Base-by-base conservation (phyloP, 768 basidiomycete species). In the Naematelia aurantialba region DNA sequence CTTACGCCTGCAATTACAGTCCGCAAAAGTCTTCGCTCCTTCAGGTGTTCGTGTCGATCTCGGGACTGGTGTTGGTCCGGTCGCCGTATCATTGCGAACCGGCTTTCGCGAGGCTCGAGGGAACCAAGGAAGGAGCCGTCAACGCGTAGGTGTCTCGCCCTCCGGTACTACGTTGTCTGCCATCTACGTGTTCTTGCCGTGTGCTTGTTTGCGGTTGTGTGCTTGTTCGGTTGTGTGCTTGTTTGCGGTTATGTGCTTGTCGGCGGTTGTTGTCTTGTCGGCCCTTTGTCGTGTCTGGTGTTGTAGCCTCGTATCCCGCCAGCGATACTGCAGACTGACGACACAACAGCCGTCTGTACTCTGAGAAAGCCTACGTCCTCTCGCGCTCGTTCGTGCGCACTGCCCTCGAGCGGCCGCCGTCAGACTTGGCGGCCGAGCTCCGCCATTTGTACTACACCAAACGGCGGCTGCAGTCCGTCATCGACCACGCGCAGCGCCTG, bases 291-390 rank as follows among this genome's bases (percentile, higher is more conserved):
- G n/a, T n/a, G n/a, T n/a, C n/a, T n/a, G n/a, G n/a, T n/a, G n/a
- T n/a, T n/a, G n/a, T n/a, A n/a, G n/a, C n/a, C n/a, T n/a, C n/a
- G n/a, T n/a, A n/a, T n/a, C n/a, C n/a, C n/a, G n/a, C n/a, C n/a
- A n/a, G n/a, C n/a, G n/a, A n/a, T n/a, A n/a, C n/a, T n/a, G n/a
- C n/a, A n/a, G n/a, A n/a, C n/a, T n/a, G n/a, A n/a, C n/a, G n/a
- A n/a, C n/a, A n/a, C n/a, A n/a, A n/a, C n/a, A 92, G 91, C 69
- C 89, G 91, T 45, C 77, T 94, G 12, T 94, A 96, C 79, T 92
- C 82, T 74, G 92, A 96, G 78, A 92, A 92, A 75, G 91, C 90
- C 3, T 93, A 88, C 67, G 89, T 93, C 39, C 81, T 94, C 42
- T 91, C 91, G 11, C 83, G 91, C 27, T 89, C 87, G 5, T 96